Base-by-base conservation (phyloP, 805 yeast species). In the Wickerhamiella shivajii region DNA sequence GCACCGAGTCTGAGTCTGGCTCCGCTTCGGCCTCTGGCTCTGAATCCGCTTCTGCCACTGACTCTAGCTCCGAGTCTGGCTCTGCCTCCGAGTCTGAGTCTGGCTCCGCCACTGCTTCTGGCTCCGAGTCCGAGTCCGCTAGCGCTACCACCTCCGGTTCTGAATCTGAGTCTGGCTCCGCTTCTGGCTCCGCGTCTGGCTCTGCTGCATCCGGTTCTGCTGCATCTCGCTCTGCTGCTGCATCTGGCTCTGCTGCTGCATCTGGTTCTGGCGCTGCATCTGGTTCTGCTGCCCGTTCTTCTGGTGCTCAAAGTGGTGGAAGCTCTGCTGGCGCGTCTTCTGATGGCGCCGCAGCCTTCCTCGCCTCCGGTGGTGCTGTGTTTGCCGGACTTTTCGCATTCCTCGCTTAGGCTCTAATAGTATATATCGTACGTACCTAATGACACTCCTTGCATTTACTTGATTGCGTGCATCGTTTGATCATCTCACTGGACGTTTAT, bases 191-290 rank as follows among this genome's bases (percentile, higher is more conserved):
- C 16, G 18, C 29, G 10, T 22, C 25, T 13, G 25, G 22, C 26
- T 14, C 38, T 19, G 17, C 18, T 19, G n/a, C n/a, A n/a, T 14
- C 33, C 17, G 34, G 29, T 18, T 15, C 33, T 14, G 29, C 29
- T 13, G 16, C 30, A 13, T 26, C 35, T 36, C 29, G 29, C 19
- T 9, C 28, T 20, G 22, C 35, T 24, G 6, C 32, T n/a, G n/a
- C n/a, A n/a, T n/a, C n/a, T n/a, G n/a, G n/a, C n/a, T n/a, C n/a
- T n/a, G n/a, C n/a, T n/a, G n/a, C n/a, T n/a, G n/a, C n/a, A n/a
- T n/a, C n/a, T n/a, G n/a, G n/a, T 19, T 29, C 32, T 20, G 32
- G 16, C n/a, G 15, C 29, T 15, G 17, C 25, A 8, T 4, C 32
- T 21, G 24, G 6, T 5, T 3, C 23, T 14, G 25, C 33, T 22